A percentile compares a stretch with the other conserved stretches of the same genome.
Evolutionary conservation across 306 rosid species (phyloP).

Genomic region (Citrullus amarus): DNA sequence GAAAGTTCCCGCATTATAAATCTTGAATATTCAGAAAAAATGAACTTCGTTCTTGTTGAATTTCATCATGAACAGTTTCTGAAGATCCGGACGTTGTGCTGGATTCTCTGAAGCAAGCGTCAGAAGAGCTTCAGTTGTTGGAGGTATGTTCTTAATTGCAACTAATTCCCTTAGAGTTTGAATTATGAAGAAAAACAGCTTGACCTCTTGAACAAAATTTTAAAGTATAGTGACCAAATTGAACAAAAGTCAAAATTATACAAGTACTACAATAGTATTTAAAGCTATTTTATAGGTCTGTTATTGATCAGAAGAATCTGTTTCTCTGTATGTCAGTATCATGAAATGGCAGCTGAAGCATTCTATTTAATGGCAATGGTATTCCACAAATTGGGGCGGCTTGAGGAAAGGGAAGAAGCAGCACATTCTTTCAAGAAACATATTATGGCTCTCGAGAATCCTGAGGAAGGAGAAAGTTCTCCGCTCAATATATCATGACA

Average conservation of each 20-base stretch:
- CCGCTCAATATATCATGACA: conserved; percentile 27
- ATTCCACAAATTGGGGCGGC: conserved; percentile 57
- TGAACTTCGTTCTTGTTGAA: neutral
- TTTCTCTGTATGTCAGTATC: conserved; percentile 32
- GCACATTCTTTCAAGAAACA: conserved; percentile 67
- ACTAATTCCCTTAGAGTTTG: neutral
- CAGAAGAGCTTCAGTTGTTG: conserved; percentile 68
- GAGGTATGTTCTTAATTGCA: conserved; percentile 46
- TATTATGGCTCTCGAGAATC: conserved; percentile 49
- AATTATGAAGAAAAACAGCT: neutral
- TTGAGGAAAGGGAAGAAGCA: conserved; percentile 71
- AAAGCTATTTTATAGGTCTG: too few species aligned
- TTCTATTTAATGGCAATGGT: conserved; percentile 84
- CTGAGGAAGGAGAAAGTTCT: conserved; percentile 34
- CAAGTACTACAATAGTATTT: too few species aligned
- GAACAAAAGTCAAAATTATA: too few species aligned
- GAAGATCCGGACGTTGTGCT: conserved; percentile 47
- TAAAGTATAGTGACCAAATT: too few species aligned
- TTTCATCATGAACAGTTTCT: conserved; percentile 27
- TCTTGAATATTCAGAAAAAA: neutral
- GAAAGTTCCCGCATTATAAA: too few species aligned
- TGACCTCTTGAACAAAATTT: neutral
- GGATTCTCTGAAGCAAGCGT: conserved; percentile 72
- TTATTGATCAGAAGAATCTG: neutral
- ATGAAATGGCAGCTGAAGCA: conserved; percentile 89